These are phyloP conservation scores for Monilinia laxa DNA, from an alignment of 2,329 filamentous ascomycete species.

Conservation along the genomic window DNA sequence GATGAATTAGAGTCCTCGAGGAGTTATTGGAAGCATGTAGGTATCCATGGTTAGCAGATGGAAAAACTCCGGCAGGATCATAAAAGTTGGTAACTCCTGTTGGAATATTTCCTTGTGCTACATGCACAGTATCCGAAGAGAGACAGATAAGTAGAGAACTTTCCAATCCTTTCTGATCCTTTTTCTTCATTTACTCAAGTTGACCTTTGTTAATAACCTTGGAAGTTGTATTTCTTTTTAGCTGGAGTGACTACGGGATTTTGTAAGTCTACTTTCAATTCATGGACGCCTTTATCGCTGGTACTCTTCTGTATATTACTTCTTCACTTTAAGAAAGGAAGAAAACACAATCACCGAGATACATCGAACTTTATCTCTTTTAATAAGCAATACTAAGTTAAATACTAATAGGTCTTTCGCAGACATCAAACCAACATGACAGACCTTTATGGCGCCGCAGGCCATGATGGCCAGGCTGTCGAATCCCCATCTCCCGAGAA, in stretches of 20 bases:
- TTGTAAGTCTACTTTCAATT: slow-evolving; percentile 1
- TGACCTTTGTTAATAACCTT: not conserved
- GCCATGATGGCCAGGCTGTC: not conserved
- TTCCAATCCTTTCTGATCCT: not conserved
- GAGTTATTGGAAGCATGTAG: slow-evolving; percentile 4
- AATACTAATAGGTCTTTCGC: not conserved
- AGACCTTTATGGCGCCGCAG: not conserved
- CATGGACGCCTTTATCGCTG: not conserved
- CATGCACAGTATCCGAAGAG: not conserved
- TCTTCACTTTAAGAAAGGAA: not conserved
- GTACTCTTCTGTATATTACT: not conserved
- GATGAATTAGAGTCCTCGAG: slow-evolving; percentile 3
- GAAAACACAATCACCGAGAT: not conserved
- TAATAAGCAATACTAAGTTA: too few species aligned
- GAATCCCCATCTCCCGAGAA: slow-evolving; percentile 33
- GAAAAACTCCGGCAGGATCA: not conserved
- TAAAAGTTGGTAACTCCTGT: not conserved
- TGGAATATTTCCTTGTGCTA: not conserved
- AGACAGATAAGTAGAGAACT: slow-evolving; percentile 13
- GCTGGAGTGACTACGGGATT: not conserved
- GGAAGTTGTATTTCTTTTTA: not conserved
- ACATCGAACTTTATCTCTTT: not conserved
- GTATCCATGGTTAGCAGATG: slow-evolving; percentile 1
- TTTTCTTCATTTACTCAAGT: not conserved
- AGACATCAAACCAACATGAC: slow-evolving; percentile 13